Conservation (phyloP, 306 rosid genomes). For the Crataegus laevigata region DNA sequence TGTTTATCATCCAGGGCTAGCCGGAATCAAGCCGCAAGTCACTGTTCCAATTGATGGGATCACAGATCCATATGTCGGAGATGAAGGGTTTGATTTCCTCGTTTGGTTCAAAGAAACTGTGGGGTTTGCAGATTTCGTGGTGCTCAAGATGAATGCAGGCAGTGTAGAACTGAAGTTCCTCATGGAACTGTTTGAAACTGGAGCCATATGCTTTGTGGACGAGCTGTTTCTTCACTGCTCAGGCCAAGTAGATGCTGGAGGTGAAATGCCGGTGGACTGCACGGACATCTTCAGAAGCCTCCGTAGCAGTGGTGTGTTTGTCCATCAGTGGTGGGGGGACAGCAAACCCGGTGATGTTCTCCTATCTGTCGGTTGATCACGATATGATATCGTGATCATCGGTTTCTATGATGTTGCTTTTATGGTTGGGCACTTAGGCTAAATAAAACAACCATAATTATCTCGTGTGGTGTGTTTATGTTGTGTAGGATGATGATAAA, state of each 20-base stretch:
- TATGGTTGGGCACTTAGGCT: conserved; percentile 37
- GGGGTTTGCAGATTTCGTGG: conserved; percentile 58
- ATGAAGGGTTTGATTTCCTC: conserved; percentile 62
- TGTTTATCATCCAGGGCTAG: conserved; percentile 79
- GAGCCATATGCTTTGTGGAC: conserved; percentile 67
- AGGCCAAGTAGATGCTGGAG: conserved; percentile 27
- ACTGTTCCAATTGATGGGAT: conserved; percentile 11
- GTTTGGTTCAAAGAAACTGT: conserved; percentile 85
- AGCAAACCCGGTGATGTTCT: conserved; percentile 9
- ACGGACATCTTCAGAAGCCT: conserved; percentile 59
- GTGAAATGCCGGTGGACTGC: conserved; percentile 34
- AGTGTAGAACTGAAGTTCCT: conserved; percentile 59
- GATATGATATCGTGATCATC: conserved; percentile 21
- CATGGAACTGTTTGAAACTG: conserved; percentile 50
- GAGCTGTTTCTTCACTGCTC: conserved; percentile 76
- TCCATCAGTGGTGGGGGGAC: conserved; percentile 85
- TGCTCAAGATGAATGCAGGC: conserved; percentile 80
- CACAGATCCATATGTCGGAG: conserved; percentile 47
- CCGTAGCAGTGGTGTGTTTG: conserved; percentile 67
- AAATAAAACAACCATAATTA: conserved; percentile 45
- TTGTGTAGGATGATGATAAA: background rate
- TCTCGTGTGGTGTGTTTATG: background rate
- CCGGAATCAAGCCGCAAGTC: conserved; percentile 23
- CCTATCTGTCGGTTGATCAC: conserved; percentile 3
- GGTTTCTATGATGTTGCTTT: conserved; percentile 18